phyloP scores from a whole-genome alignment of 176 grass and related monocot species.

The Stipa capillata region DNA sequence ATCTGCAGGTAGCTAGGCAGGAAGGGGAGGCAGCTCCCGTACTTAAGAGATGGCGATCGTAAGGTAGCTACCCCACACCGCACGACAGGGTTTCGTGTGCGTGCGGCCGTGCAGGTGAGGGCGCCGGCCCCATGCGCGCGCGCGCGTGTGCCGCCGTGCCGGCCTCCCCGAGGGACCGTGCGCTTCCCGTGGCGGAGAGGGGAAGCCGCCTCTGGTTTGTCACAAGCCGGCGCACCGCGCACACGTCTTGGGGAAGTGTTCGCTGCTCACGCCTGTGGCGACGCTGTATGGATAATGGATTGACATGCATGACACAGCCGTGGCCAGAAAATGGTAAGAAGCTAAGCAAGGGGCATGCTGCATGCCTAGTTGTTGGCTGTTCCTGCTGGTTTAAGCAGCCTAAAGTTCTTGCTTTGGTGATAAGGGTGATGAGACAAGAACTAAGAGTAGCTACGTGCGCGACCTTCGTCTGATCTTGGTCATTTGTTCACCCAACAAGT shows the following conservation, averaged over 20 bases:
- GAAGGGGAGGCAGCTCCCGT: not conserved
- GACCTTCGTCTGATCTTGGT: not conserved
- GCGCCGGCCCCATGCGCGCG: too few species aligned
- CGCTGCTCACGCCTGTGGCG: too few species aligned
- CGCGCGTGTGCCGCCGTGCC: not conserved
- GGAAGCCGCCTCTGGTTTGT: not conserved
- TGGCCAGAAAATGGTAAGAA: too few species aligned
- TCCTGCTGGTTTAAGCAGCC: not conserved
- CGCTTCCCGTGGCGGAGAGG: not conserved
- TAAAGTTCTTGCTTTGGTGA: not conserved
- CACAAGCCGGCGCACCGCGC: not conserved
- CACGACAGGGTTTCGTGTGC: conserved; percentile 7
- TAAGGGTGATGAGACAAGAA: too few species aligned
- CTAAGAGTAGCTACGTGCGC: not conserved
- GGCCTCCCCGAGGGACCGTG: not conserved
- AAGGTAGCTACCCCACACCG: not conserved
- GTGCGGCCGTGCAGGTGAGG: not conserved
- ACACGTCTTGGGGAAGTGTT: too few species aligned
- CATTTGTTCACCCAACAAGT: not conserved
- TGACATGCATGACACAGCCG: too few species aligned
- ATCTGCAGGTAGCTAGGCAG: too few species aligned
- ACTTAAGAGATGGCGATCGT: not conserved
- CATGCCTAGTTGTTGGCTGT: too few species aligned
- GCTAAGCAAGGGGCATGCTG: too few species aligned
- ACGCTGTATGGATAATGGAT: too few species aligned